A percentile compares a stretch with the other conserved stretches of the same genome.
Evolutionary conservation across 192 early-diverging fungal species (phyloP).

Genomic region (Coemansia sp.): DNA sequence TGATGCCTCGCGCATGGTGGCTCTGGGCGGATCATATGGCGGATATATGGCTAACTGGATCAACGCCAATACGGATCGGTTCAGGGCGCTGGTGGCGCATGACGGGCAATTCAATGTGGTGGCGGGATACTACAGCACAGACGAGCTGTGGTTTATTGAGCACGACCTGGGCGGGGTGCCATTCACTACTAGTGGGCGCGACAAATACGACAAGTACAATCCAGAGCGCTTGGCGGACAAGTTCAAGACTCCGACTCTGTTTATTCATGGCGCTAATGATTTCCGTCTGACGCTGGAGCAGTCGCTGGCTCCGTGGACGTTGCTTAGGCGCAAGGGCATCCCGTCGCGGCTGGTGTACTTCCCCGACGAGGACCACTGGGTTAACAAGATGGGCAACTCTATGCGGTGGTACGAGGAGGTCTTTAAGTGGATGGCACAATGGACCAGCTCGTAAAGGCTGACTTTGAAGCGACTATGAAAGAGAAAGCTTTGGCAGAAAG

Average conservation of each 20-base stretch:
- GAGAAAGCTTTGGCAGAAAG: not conserved
- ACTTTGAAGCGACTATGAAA: not conserved
- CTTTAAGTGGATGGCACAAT: constrained; percentile 58
- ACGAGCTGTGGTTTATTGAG: constrained; percentile 81
- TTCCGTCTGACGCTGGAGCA: constrained; percentile 70
- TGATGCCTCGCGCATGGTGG: constrained; percentile 60
- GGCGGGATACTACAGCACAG: constrained; percentile 66
- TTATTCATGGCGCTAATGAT: constrained; percentile 73
- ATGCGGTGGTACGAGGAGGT: constrained; percentile 72
- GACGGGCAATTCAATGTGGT: constrained; percentile 71
- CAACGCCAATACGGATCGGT: constrained; percentile 73
- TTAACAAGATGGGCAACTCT: constrained; percentile 72
- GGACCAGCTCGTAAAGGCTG: constrained; percentile 3
- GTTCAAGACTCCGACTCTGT: constrained; percentile 76
- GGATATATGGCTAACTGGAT: constrained; percentile 87
- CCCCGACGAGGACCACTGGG: constrained; percentile 74
- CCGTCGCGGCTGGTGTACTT: constrained; percentile 72
- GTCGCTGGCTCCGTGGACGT: constrained; percentile 70
- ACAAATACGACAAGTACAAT: constrained; percentile 64
- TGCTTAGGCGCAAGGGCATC: constrained; percentile 69
- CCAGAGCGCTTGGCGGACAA: constrained; percentile 66
- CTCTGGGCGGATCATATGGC: constrained; percentile 77
- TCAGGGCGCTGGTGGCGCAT: constrained; percentile 68
- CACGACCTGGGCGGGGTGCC: constrained; percentile 70
- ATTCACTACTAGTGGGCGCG: constrained; percentile 50